Evolutionary conservation across 345 rosid genomes (phyloP), one percentile per base, ranked within the genome.

Genomic region (Pugionium cornutum): DNA sequence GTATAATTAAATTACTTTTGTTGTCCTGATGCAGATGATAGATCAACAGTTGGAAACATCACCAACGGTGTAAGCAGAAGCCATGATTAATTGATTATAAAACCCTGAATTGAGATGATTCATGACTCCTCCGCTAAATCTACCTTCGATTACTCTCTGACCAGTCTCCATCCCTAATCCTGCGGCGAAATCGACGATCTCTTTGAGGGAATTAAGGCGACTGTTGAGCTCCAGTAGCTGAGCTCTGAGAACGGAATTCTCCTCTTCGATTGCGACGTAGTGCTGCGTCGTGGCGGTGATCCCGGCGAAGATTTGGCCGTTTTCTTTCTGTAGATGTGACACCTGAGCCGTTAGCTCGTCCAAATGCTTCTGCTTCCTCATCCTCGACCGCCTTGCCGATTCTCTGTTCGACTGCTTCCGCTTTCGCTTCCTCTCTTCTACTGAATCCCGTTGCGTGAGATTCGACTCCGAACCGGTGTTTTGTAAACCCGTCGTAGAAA

Each of bases 331-430:
- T 7, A 90, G 81, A 54, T 77, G 80, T n/a, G 73, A 29, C 25
- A 79, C 76, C 53, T 83, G 85, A 2, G 67, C 33, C 53, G 45
- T 75, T 6, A 94, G 76, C 70, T 85, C 95, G 33, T 84, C 82
- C 57, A 82, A 36, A 62, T 83, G 88, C 79, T 83, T 84, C 80
- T 85, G 97, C 39, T 94, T 94, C 68, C 88, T 79, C 91, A 86
- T 75, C 81, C 99, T 80, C 28, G 97, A 94, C 47, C 97, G 73
- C 53, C 89, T 76, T 1, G 99, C 99, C 1, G 99, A 88, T 62
- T 86, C 97, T 31, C 99, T 66, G 74, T 94, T 94, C 25, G 97
- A 86, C 41, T 76, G 77, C 84, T 82, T 86, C 72, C 99, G 67
- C 76, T 84, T 90, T 33, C 91, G 69, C 67, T 90, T 94, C 77